Base-by-base conservation (phyloP, 129 eudicot species). In the Flaveria trinervia region DNA sequence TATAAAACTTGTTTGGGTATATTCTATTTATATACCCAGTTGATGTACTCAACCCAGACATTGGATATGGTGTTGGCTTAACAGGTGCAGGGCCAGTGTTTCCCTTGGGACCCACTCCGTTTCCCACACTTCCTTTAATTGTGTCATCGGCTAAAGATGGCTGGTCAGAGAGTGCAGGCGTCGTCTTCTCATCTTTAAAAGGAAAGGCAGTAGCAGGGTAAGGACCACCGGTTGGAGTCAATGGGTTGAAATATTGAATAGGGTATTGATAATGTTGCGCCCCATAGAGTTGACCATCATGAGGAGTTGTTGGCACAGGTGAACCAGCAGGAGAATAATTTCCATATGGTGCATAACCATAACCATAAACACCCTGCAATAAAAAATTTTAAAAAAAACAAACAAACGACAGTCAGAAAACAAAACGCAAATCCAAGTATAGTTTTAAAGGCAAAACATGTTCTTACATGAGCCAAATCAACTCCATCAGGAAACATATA, bases 241-340 rank as follows among this genome's bases (percentile, higher is more conserved):
- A 10, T 1, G 90, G 83, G 41, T 76, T 88, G 44, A 76, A 90
- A 68, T 78, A 89, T 1, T 82, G 85, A 77, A 81, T 60, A 0
- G 89, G 92, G 52, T 87, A 90, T 59, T 85, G 96, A 73, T 87
- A 90, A 11, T 83, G 90, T 28, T 87, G 92, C 28, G 87, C 83
- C 7, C 89, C 89, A 76, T 85, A 89, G 28, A 83, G 50, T 79
- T 87, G 92, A 15, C 83, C 91, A 84, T 89, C 96, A 46, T 85
- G 92, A 22, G 89, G 88, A 52, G 13, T 36, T 36, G 41, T 36
- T 36, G 41, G 41, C 41, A 86, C 81, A 25, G 96, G 92, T 10
- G 96, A 77, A 30, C 75, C 82, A 22, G 86, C 88, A 26, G 96
- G 85, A 26, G 96, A 85, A 82, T 87, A 85, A 5, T 88, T 83